phyloP scores from a whole-genome alignment of 140 eudicot species.

The Cichorium intybus region DNA sequence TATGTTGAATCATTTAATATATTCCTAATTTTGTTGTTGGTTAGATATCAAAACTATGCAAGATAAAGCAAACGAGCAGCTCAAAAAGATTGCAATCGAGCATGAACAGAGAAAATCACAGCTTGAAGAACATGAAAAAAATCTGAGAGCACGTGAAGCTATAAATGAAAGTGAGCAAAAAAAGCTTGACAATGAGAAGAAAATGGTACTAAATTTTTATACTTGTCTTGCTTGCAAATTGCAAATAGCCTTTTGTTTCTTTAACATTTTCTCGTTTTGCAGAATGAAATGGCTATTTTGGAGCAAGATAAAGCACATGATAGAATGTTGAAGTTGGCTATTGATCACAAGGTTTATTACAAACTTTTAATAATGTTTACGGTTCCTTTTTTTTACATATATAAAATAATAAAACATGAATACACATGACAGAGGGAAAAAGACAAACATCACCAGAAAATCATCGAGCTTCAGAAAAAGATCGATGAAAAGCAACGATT shows the following conservation, averaged over 20 bases:
- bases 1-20: not conserved
- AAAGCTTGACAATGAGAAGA: slow-evolving; percentile 46
- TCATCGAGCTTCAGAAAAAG: slow-evolving; percentile 59
- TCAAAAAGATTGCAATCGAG: slow-evolving; percentile 36
- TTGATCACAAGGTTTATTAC: slow-evolving; percentile 59
- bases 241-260: too few species aligned
- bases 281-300: slow-evolving; percentile 59
- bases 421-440: slow-evolving; percentile 84
- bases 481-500: slow-evolving; percentile 73
- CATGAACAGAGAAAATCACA: slow-evolving; percentile 37
- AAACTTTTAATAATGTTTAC: not conserved
- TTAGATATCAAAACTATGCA: slow-evolving; percentile 52
- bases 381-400: not conserved
- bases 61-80: slow-evolving; percentile 30
- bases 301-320: slow-evolving; percentile 68
- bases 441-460: slow-evolving; percentile 45
- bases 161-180: slow-evolving; percentile 48
- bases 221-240: too few species aligned
- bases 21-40: not conserved
- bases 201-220: slow-evolving; percentile 40
- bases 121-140: slow-evolving; percentile 50
- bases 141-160: slow-evolving; percentile 51
- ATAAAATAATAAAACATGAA: slow-evolving; percentile 3
- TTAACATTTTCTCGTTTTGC: slow-evolving; percentile 1
- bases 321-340: slow-evolving; percentile 50